Evolutionary conservation across 2,329 filamentous ascomycete genomes (phyloP), one percentile per base, ranked within the genome.

Genomic region (Xylariaceae sp.): DNA sequence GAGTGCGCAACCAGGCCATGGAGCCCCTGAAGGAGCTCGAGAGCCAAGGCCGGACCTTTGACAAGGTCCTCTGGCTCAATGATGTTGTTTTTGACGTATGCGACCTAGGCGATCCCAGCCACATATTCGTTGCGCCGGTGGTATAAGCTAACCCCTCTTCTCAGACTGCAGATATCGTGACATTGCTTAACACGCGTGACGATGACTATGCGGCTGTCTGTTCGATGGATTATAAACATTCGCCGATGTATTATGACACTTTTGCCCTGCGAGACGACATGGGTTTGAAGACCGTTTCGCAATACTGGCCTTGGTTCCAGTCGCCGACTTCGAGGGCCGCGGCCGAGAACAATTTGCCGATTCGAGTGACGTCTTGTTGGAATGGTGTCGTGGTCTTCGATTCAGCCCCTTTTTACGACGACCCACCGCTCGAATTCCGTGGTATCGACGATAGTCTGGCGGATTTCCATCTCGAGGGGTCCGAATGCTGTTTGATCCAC

Each of bases 281-380:
- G 35, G 83, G 83, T 5, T 74, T 80, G 50, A 81, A 82, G 62
- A 76, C 79, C 2, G 69, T 80, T 2, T 80, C 79, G 55, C 74
- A 78, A 51, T 76, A 76, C 42, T 87, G 83, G 81, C 84, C 84
- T 0, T 87, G 82, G 73, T 87, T 87, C 66, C 76, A 78, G 34
- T 77, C 65, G 9, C 71, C 68, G 8, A 65, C 66, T 1, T 73
- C 77, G 8, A 70, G 74, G 23, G 69, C 77, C 30, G 79, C 82
- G 0, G 74, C 85, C 18, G 77, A 78, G 62, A 71, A 68, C 17
- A 77, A 79, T 64, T 69, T 74, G 9, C 82, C 85, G 0, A 77
- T 87, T 1, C 81, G 80, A 1, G 85, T 89, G 0, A 72, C 74
- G n/a, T 86, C 82, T 48, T 89, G 86, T 71, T 89, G 86, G 86